Base-by-base conservation (phyloP, 2,329 filamentous ascomycete genomes). In the Knufia fluminis region DNA sequence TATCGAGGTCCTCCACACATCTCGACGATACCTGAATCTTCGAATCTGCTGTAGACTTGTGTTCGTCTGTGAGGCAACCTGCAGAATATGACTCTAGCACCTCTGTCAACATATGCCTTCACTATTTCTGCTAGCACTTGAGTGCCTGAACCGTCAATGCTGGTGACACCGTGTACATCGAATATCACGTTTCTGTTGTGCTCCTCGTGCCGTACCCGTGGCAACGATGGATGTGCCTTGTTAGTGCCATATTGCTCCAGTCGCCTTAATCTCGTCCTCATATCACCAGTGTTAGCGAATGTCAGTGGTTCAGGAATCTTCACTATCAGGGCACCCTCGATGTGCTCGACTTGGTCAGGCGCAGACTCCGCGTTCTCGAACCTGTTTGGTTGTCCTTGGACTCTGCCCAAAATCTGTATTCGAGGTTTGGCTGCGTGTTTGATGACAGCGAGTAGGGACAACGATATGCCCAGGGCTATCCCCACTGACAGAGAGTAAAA, bases 261-360 rank as follows among this genome's bases (percentile, higher is more conserved):
- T 4, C 92, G 75, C 4, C 85, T 77, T 9, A 98, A 74, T 3
- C 92, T 78, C 46, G 83, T 84, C 66, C 94, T 94, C 39, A 98
- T 72, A 58, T 92, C 86, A 41, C 90, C 92, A 0, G 92, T 97
- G 65, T 98, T 98, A 62, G 91, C 91, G 65, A 98, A 98, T 0
- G 91, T 97, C 45, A 98, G 72, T 0, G 92, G 92, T 63, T 98
- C 92, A 0, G 92, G 91, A 49, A 98, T 97, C 72, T 97, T 97
- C 60, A 97, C 88, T 52, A 98, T 95, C 8, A 98, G 72, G 53
- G 86, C 94, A 14, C 91, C 87, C 56, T 96, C 90, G 47, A 96
- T 78, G 60, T 94, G 90, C 64, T 97, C 91, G 2, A 97, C 74
- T 23, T 77, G 75, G 39, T 84, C 80, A 0, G 83, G 78, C 49